Percentiles rank a stretch among this genome's conserved stretches.
phyloP scores from a whole-genome alignment of 2,329 filamentous ascomycete species.

The Dothiorella sarmentorum region DNA sequence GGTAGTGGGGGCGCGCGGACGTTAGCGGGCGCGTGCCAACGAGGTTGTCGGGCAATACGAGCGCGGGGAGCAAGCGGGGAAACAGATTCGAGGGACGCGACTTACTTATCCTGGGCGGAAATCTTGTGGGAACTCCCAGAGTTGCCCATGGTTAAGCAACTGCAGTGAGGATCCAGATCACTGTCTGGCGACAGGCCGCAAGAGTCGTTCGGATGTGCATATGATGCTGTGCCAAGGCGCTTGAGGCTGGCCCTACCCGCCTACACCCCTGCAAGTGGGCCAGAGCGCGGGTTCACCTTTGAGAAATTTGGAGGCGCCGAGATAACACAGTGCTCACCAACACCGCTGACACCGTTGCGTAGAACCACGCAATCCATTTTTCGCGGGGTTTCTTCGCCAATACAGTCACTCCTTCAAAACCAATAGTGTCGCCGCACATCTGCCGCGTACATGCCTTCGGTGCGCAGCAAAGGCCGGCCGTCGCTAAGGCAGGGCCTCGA shows the following conservation, averaged over 20 bases:
- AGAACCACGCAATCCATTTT: too few species aligned
- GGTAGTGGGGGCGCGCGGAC: conserved; percentile 16
- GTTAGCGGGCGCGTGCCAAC: conserved; percentile 2
- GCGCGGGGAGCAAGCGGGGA: conserved; percentile 20
- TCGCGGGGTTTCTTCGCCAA: too few species aligned
- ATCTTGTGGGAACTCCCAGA: conserved; percentile 61
- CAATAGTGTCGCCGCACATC: not conserved
- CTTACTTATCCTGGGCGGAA: conserved; percentile 81
- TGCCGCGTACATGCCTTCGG: conserved; percentile 7
- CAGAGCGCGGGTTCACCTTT: not conserved
- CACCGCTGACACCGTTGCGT: too few species aligned
- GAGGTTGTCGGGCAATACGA: not conserved
- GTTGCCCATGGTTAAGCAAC: conserved; percentile 57
- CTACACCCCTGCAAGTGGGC: not conserved
- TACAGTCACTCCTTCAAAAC: not conserved
- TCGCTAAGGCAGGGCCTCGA: conserved; percentile 41
- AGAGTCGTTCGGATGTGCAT: not conserved
- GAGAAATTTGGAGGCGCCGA: not conserved
- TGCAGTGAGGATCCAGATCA: conserved; percentile 18
- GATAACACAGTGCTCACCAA: too few species aligned
- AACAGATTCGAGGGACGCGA: conserved; percentile 18
- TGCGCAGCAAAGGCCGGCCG: conserved; percentile 21
- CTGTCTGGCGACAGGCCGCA: conserved; percentile 20
- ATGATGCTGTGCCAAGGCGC: conserved; percentile 11
- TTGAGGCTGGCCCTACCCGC: not conserved